These are phyloP conservation scores for Exophiala dermatitidis DNA, from an alignment of 2,329 filamentous ascomycete genomes.

Conservation along the genomic window DNA sequence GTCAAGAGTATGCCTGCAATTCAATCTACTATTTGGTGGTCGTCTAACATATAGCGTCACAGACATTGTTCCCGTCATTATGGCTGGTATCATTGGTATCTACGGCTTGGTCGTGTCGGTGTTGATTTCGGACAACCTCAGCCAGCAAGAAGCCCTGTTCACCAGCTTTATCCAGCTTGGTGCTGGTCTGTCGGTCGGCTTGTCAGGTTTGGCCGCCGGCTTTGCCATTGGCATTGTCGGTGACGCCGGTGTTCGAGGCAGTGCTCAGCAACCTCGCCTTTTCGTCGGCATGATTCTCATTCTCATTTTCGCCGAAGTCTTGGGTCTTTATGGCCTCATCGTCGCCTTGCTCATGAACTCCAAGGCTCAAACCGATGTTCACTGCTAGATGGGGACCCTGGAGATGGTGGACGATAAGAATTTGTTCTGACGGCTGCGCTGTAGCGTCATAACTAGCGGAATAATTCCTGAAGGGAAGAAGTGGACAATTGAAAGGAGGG, in stretches of 20 bases:
- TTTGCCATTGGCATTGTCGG: slow-evolving; percentile 81
- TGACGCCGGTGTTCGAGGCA: slow-evolving; percentile 48
- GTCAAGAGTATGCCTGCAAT: slow-evolving; percentile 77
- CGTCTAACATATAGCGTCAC: slow-evolving; percentile 1
- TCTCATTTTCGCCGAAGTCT: slow-evolving; percentile 98
- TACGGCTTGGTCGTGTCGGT: slow-evolving; percentile 87
- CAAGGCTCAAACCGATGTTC: slow-evolving; percentile 61
- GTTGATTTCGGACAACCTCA: slow-evolving; percentile 72
- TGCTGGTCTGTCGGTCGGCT: slow-evolving; percentile 72
- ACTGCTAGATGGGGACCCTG: slow-evolving; percentile 45
- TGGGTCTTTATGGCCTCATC: slow-evolving; percentile 99
- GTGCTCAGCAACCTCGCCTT: slow-evolving; percentile 44
- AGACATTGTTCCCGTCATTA: slow-evolving; percentile 52
- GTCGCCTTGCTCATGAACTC: slow-evolving; percentile 99
- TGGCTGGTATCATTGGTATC: slow-evolving; percentile 99
- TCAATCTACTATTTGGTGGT: too few species aligned
- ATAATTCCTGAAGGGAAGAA: neutral
- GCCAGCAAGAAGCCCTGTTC: slow-evolving; percentile 65
- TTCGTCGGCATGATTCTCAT: slow-evolving; percentile 97
- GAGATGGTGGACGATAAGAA: neutral
- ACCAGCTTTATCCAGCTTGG: slow-evolving; percentile 81
- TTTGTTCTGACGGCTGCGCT: slow-evolving; percentile 16
- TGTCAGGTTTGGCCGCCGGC: slow-evolving; percentile 72
- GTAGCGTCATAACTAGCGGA: slow-evolving; percentile 11
- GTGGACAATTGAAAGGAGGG: neutral